Evolutionary conservation across 805 yeast genomes (phyloP).

Genomic region (Kodamaea laetipori): DNA sequence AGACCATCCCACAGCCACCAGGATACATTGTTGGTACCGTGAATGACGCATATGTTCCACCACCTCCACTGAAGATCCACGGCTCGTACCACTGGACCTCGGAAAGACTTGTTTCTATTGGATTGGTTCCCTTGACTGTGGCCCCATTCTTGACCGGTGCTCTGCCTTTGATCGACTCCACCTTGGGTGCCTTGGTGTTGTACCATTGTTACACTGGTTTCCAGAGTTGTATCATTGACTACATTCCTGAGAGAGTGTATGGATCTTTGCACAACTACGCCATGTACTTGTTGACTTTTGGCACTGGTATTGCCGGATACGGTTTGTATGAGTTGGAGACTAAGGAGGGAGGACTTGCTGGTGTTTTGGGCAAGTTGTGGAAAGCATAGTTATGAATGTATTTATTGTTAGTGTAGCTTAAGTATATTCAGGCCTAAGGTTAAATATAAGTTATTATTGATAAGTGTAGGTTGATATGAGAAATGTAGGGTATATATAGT

Average conservation of each 20-base stretch:
- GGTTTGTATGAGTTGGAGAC: constrained; percentile 73
- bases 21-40: constrained; percentile 72
- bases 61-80: constrained; percentile 54
- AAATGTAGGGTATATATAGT: too few species aligned
- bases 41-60: constrained; percentile 69
- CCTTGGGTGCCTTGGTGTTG: constrained; percentile 55
- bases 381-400: constrained; percentile 28
- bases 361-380: constrained; percentile 44
- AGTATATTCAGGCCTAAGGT: too few species aligned
- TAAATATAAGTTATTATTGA: too few species aligned
- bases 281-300: constrained; percentile 60
- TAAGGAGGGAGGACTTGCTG: constrained; percentile 63
- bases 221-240: constrained; percentile 76
- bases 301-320: constrained; percentile 65
- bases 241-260: constrained; percentile 73
- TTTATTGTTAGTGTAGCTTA: too few species aligned
- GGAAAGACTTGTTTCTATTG: constrained; percentile 61
- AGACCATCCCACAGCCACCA: constrained; percentile 67
- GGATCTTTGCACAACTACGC: constrained; percentile 65
- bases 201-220: constrained; percentile 72
- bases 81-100: constrained; percentile 78
- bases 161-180: constrained; percentile 56
- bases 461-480: too few species aligned
- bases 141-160: constrained; percentile 62
- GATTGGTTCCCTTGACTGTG: constrained; percentile 63